A percentile compares a stretch with the other conserved stretches of the same genome.
phyloP scores from a whole-genome alignment of 176 grass and related monocot genomes.

The Alopecurus myosuroides region DNA sequence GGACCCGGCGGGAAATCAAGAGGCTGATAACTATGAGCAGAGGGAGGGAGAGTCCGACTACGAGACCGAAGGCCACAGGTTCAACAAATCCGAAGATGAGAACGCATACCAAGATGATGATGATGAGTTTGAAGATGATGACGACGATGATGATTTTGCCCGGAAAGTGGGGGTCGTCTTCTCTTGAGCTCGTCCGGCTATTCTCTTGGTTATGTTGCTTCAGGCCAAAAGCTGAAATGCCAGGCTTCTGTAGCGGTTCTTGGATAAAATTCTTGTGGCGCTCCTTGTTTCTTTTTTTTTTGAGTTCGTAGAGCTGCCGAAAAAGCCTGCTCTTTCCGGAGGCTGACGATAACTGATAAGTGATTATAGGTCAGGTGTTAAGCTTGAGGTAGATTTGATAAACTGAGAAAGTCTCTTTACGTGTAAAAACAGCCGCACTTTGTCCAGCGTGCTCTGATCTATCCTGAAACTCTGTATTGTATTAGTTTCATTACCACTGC shows the following conservation, averaged over 20 bases:
- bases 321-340: conserved; percentile 31
- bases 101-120: conserved; percentile 52
- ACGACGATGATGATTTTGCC: conserved; percentile 88
- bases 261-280: conserved; percentile 29
- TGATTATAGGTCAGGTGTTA: conserved; percentile 38
- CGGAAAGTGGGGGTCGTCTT: conserved; percentile 72
- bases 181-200: conserved; percentile 26
- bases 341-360: conserved; percentile 46
- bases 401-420: conserved; percentile 30
- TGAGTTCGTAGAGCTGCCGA: conserved; percentile 28
- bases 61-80: conserved; percentile 43
- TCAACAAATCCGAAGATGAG: conserved; percentile 60
- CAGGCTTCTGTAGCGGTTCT: conserved; percentile 22
- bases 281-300: conserved; percentile 25
- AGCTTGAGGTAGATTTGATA: conserved; percentile 23
- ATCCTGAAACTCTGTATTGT: conserved; percentile 42
- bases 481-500: conserved; percentile 35
- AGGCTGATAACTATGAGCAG: conserved; percentile 45
- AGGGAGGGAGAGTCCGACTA: conserved; percentile 53
- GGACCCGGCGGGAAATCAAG: conserved; percentile 41
- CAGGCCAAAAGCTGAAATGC: conserved; percentile 22
- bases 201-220: conserved; percentile 24
- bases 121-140: conserved; percentile 71
- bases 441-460: conserved; percentile 47
- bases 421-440: conserved; percentile 30